Conservation (phyloP, 2,329 filamentous ascomycete species). For the Corniculantispora saksenae region DNA sequence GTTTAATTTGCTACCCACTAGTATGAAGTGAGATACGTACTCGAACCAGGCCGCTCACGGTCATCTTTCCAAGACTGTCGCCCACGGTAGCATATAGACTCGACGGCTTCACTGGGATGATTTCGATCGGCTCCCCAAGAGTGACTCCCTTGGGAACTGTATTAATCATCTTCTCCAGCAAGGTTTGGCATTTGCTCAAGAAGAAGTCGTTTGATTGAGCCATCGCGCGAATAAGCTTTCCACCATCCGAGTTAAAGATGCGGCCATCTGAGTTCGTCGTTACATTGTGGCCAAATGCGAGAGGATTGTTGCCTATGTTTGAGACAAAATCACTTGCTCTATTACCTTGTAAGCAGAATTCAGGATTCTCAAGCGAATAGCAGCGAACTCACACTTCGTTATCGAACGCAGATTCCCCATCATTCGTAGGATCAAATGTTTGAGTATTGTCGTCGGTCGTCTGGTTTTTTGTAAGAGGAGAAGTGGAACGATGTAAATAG, state of each 20-base stretch:
- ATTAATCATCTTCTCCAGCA: slow-evolving; percentile 22
- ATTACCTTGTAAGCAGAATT: neutral
- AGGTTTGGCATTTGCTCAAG: slow-evolving; percentile 15
- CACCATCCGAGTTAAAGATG: slow-evolving; percentile 27
- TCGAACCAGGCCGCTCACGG: slow-evolving; percentile 13
- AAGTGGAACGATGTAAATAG: neutral
- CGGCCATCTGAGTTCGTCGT: slow-evolving; percentile 26
- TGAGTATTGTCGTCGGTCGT: slow-evolving; percentile 20
- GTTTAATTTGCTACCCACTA: too few species aligned
- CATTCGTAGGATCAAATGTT: slow-evolving; percentile 20
- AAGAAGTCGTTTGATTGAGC: slow-evolving; percentile 17
- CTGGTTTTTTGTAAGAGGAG: neutral
- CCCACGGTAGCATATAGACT: slow-evolving; percentile 19
- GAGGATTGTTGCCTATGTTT: slow-evolving; percentile 26
- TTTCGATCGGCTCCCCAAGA: slow-evolving; percentile 18
- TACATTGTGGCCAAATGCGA: slow-evolving; percentile 26
- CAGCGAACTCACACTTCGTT: slow-evolving; percentile 20
- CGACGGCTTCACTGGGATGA: slow-evolving; percentile 20
- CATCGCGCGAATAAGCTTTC: neutral
- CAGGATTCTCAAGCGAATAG: too few species aligned
- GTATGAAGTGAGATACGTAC: too few species aligned
- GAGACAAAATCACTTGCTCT: slow-evolving; percentile 26
- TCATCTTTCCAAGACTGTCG: slow-evolving; percentile 20
- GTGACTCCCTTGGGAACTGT: slow-evolving; percentile 20
- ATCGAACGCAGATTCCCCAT: slow-evolving; percentile 23